A percentile compares a stretch with the other conserved stretches of the same genome.
Evolutionary conservation across 805 yeast genomes (phyloP).

Genomic region (Hanseniaspora lindneri): DNA sequence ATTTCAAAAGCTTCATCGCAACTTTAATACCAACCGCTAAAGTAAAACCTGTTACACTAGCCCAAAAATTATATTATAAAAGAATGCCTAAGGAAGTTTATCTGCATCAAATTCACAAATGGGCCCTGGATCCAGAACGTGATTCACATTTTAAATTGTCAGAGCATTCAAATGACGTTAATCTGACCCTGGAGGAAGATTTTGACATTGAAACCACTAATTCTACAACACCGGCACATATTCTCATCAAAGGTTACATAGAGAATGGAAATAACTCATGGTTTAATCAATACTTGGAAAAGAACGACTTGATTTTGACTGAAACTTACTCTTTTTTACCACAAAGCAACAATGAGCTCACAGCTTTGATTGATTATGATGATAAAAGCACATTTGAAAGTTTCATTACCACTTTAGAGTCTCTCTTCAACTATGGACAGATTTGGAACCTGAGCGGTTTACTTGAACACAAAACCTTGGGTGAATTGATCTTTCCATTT

Average conservation of each 20-base stretch:
- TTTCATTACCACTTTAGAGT: not conserved
- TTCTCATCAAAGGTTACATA: not conserved
- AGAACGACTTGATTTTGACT: not conserved
- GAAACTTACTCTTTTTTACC: slow-evolving; percentile 1
- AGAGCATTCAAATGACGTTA: not conserved
- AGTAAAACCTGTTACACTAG: no score
- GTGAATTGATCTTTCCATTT: slow-evolving; percentile 10
- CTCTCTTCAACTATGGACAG: slow-evolving; percentile 10
- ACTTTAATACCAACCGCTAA: no score
- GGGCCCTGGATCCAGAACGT: slow-evolving; percentile 17
- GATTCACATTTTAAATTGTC: slow-evolving; percentile 14
- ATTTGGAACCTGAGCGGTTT: slow-evolving; percentile 12
- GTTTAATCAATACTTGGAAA: not conserved
- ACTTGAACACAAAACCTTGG: slow-evolving; percentile 4
- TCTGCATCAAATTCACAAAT: slow-evolving; percentile 19
- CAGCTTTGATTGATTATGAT: not conserved
- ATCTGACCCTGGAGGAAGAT: slow-evolving; percentile 13
- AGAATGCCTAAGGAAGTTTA: slow-evolving; percentile 19
- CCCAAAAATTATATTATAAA: no score
- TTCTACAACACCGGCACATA: slow-evolving; percentile 5
- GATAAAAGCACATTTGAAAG: not conserved
- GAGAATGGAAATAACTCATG: not conserved
- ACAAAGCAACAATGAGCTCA: not conserved
- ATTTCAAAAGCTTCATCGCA: no score
- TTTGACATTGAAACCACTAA: not conserved